Conservation (phyloP, 768 basidiomycete genomes). For the Leucosporidium scottii region DNA sequence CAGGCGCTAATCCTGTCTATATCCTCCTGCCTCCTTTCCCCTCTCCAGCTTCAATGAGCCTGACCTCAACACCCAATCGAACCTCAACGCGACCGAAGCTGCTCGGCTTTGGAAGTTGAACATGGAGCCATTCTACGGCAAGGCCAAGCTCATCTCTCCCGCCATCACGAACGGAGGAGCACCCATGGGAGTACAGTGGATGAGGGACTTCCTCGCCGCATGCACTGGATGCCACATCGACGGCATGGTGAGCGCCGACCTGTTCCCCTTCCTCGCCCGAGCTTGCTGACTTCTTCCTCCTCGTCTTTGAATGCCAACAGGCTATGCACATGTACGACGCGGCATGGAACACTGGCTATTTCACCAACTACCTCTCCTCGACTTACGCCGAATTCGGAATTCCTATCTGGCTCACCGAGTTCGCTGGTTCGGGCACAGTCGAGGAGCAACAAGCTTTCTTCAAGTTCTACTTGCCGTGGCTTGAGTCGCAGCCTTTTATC, state of each 20-base stretch:
- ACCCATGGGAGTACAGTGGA: background rate
- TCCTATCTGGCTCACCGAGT: conserved; percentile 26
- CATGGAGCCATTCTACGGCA: conserved; percentile 25
- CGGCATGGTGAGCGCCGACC: background rate
- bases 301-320: too few relatives aligned
- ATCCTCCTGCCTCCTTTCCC: background rate
- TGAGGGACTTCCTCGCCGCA: background rate
- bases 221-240: conserved; percentile 24
- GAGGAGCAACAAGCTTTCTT: conserved; percentile 16
- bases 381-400: background rate
- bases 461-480: conserved; percentile 12
- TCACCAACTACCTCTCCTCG: conserved; percentile 11
- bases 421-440: conserved; percentile 9
- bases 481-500: conserved; percentile 11
- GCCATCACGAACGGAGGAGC: conserved; percentile 25
- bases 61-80: conserved; percentile 13
- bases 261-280: too few relatives aligned
- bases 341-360: conserved; percentile 16
- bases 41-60: conserved; percentile 22
- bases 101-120: conserved; percentile 18
- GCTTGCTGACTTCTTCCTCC: background rate
- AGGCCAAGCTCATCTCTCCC: conserved; percentile 27
- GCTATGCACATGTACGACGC: conserved; percentile 17
- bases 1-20: too few relatives aligned
- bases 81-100: conserved; percentile 17